Evolutionary conservation across 2,329 filamentous ascomycete genomes (phyloP), one percentile per base, ranked within the genome.

Genomic region (Colletotrichum spinosum): DNA sequence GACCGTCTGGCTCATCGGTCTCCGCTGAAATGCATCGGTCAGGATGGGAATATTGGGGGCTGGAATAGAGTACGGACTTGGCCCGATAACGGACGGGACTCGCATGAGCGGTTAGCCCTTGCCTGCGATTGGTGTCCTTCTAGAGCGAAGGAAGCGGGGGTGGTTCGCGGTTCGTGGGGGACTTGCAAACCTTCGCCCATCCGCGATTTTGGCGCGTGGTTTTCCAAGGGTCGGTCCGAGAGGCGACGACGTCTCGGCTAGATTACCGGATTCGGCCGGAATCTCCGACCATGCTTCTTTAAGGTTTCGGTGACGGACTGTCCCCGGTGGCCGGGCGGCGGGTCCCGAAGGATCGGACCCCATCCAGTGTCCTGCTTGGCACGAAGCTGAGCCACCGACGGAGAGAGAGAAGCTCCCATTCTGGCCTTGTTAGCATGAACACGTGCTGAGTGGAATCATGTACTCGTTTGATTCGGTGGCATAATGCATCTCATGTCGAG

Each of bases 61-160:
- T 10, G 45, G 35, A 35, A 34, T 35, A 46, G 38, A 51, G 38
- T 51, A 13, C 35, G 25, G 25, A 25, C 25, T 3, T 44, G 45
- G 37, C 35, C 45, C 17, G 35, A 50, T 11, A 57, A 50, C 15
- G 45, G 15, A 57, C 12, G 11, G 35, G 6, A 50, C 12, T 50
- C 55, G 17, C 12, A 41, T 37, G 55, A 44, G 55, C 55, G 55
- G 45, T 50, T 42, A 57, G 45, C 44, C 15, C 35, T 50, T n/a
- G 37, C 12, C 45, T 17, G 15, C 10, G 45, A 42, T 50, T 50
- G 37, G 45, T 50, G 34, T 57, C 8, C 37, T 42, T 57, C 55
- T 25, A 25, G 25, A 25, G 9, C 37, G 10, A 41, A 57, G 45
- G 45, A 57, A 57, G 45, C 55, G 45, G 35, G 51, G 45, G 33